A percentile compares a stretch with the other conserved stretches of the same genome.
Evolutionary conservation across 352 stramenopile species (phyloP).

Genomic region (Pythium folliculosum): DNA sequence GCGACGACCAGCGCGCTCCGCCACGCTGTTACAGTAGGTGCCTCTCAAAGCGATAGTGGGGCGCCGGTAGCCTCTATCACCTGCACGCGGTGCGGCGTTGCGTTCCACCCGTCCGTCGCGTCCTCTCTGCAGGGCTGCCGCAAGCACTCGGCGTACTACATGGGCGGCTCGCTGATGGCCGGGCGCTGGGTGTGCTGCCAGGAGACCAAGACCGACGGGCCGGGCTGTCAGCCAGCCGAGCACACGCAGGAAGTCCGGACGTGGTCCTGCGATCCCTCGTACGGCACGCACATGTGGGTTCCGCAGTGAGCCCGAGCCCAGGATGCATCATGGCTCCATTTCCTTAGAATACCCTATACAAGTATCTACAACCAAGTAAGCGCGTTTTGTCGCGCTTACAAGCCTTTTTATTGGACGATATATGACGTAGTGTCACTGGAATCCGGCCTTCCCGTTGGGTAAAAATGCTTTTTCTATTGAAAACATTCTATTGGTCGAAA

Average conservation of each 20-base stretch:
- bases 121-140: slow-evolving; percentile 39
- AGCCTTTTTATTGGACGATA: too few relatives aligned
- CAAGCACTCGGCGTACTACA: slow-evolving; percentile 50
- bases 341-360: neutral
- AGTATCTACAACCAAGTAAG: too few relatives aligned
- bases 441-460: too few relatives aligned
- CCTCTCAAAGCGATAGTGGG: neutral
- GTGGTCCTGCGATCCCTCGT: slow-evolving; percentile 41
- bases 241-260: slow-evolving; percentile 35
- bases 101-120: slow-evolving; percentile 34
- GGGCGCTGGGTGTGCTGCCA: slow-evolving; percentile 58
- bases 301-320: slow-evolving; percentile 12
- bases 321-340: neutral
- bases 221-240: slow-evolving; percentile 35
- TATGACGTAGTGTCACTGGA: too few relatives aligned
- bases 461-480: too few relatives aligned
- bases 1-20: slow-evolving; percentile 38
- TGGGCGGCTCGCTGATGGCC: slow-evolving; percentile 42
- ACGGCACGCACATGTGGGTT: slow-evolving; percentile 45
- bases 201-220: slow-evolving; percentile 35
- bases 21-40: slow-evolving; percentile 13
- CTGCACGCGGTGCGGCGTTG: slow-evolving; percentile 42
- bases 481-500: too few relatives aligned
- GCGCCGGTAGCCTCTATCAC: neutral
- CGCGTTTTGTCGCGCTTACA: too few relatives aligned